Evolutionary conservation across 352 stramenopile genomes (phyloP).

Genomic region (Thraustotheca clavata): DNA sequence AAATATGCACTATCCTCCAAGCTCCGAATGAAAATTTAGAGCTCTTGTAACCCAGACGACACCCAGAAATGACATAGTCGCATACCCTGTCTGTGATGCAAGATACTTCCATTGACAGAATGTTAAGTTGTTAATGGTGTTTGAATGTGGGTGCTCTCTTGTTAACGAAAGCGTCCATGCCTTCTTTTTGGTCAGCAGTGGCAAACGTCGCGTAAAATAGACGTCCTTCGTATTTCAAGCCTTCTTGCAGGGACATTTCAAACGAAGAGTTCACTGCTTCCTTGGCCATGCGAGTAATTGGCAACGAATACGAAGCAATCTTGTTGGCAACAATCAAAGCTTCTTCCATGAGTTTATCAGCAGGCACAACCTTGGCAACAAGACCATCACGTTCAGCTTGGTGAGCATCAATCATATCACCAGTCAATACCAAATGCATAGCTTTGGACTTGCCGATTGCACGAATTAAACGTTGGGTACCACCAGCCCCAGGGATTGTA

Average conservation of each 20-base stretch:
- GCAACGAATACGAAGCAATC: conserved; percentile 94
- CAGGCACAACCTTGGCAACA: conserved; percentile 89
- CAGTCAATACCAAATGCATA: conserved; percentile 99
- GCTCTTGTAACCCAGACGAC: too few species aligned
- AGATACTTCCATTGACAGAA: too few species aligned
- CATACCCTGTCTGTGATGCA: too few species aligned
- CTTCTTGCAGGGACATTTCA: conserved; percentile 92
- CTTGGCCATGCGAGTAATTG: conserved; percentile 95
- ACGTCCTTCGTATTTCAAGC: conserved; percentile 94
- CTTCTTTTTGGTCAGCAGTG: conserved; percentile 90
- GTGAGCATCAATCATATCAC: conserved; percentile 93
- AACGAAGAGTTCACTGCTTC: conserved; percentile 91
- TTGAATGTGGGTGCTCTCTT: conserved; percentile 95
- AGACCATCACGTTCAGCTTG: conserved; percentile 92
- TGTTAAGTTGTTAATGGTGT: conserved; percentile 87
- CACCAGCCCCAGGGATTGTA: conserved; percentile 94
- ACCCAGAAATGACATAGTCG: too few species aligned
- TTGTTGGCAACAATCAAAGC: conserved; percentile 93
- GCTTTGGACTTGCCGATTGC: conserved; percentile 97
- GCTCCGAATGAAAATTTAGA: too few species aligned
- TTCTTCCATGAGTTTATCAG: conserved; percentile 89
- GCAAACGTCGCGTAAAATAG: conserved; percentile 98
- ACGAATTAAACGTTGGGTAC: conserved; percentile 95
- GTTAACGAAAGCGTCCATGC: conserved; percentile 96
- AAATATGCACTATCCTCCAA: too few species aligned